Conservation (phyloP, 768 basidiomycete genomes). For the Agrocybe pediades region DNA sequence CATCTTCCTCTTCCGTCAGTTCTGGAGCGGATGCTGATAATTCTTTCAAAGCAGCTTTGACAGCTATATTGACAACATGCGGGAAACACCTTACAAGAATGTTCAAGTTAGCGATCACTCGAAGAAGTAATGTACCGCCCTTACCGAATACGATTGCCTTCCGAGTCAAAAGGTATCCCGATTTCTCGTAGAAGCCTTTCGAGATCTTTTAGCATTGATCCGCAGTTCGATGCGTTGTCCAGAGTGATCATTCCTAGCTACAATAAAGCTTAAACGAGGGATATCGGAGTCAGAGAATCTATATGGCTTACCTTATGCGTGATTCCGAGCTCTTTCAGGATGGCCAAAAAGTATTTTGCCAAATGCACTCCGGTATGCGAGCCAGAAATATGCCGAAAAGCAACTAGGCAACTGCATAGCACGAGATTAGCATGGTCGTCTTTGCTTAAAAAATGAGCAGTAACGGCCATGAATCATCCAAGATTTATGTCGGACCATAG, state of each 20-base stretch:
- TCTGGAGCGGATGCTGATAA: constrained; percentile 19
- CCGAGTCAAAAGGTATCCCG: constrained; percentile 22
- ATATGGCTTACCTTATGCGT: constrained; percentile 2
- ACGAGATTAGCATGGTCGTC: no score
- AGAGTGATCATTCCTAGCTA: constrained; percentile 31
- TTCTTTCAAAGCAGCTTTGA: constrained; percentile 25
- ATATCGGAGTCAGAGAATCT: background rate
- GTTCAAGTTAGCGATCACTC: constrained; percentile 1
- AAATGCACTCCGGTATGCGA: background rate
- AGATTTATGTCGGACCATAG: no score
- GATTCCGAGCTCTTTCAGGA: constrained; percentile 20
- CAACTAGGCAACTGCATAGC: no score
- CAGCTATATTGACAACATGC: constrained; percentile 33
- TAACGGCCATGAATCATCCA: no score
- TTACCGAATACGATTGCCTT: constrained; percentile 28
- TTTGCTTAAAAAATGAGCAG: no score
- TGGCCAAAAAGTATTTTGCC: background rate
- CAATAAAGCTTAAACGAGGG: background rate
- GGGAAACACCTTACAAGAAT: constrained; percentile 28
- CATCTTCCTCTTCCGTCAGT: constrained; percentile 1
- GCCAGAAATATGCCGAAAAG: no score
- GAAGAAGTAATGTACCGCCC: background rate
- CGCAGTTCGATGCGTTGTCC: constrained; percentile 38
- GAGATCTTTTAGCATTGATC: constrained; percentile 31
- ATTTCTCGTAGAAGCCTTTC: constrained; percentile 14